Percentiles rank a stretch among this genome's conserved stretches.
Conservation (phyloP, 805 yeast genomes). For the Yamadazyma ubonensis region DNA sequence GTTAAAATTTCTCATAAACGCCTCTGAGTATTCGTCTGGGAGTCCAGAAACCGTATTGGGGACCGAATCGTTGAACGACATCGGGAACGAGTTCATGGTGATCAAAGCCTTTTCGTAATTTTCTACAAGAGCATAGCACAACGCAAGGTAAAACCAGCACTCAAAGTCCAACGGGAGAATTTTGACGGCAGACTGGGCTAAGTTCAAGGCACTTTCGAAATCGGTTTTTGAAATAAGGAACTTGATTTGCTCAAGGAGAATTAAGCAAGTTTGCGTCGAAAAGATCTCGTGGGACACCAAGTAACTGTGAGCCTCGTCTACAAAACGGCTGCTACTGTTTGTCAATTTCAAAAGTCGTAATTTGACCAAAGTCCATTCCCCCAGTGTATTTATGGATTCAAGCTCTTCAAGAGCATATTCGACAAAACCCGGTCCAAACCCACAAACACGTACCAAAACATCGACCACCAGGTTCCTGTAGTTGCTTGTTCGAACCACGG, state of each 20-base stretch:
- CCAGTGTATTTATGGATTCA: not conserved
- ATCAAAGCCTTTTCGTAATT: slow-evolving; percentile 61
- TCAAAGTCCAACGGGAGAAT: slow-evolving; percentile 75
- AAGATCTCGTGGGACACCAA: slow-evolving; percentile 12
- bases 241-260: slow-evolving; percentile 61
- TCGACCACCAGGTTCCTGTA: slow-evolving; percentile 56
- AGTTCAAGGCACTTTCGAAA: slow-evolving; percentile 53
- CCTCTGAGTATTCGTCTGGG: slow-evolving; percentile 24
- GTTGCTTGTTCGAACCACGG: slow-evolving; percentile 22
- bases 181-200: slow-evolving; percentile 60
- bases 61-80: slow-evolving; percentile 41
- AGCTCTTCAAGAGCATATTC: slow-evolving; percentile 33
- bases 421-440: slow-evolving; percentile 27
- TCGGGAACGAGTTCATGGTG: slow-evolving; percentile 72
- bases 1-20: slow-evolving; percentile 20
- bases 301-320: slow-evolving; percentile 23
- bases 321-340: slow-evolving; percentile 23
- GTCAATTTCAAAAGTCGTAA: slow-evolving; percentile 23
- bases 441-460: slow-evolving; percentile 46
- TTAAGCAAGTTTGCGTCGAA: slow-evolving; percentile 53
- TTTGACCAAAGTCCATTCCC: slow-evolving; percentile 25
- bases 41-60: slow-evolving; percentile 22
- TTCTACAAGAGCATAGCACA: slow-evolving; percentile 54
- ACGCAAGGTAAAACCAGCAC: slow-evolving; percentile 66
- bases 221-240: slow-evolving; percentile 56